Conservation (phyloP, 2,329 filamentous ascomycete genomes). For the Thelonectria rubi region DNA sequence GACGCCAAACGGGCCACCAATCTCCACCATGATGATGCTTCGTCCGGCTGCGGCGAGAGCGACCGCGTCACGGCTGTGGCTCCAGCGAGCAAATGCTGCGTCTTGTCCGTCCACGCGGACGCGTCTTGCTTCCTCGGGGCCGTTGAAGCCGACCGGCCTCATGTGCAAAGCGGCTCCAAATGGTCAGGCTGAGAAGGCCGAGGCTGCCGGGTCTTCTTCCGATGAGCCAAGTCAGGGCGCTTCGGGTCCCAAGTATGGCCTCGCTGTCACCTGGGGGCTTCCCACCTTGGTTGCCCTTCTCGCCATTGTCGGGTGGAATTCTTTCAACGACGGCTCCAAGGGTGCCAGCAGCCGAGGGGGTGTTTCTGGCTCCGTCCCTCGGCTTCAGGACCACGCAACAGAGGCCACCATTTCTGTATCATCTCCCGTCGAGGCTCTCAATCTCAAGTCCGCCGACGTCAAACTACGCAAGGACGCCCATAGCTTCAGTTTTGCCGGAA, state of each 20-base stretch:
- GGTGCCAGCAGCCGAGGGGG: neutral
- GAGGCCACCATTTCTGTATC: conserved; percentile 36
- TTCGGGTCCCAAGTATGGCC: neutral
- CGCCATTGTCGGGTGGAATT: conserved; percentile 18
- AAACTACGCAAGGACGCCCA: conserved; percentile 45
- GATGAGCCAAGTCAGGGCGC: neutral
- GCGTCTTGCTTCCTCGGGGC: neutral
- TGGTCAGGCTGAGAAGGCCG: neutral
- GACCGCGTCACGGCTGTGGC: neutral
- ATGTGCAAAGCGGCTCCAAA: neutral
- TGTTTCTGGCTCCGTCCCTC: conserved; percentile 11
- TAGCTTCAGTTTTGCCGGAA: conserved; percentile 44
- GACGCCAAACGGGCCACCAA: neutral
- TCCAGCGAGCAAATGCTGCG: neutral
- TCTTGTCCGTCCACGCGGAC: neutral
- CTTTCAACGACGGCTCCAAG: neutral
- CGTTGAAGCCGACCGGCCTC: neutral
- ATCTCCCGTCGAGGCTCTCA: conserved; percentile 42
- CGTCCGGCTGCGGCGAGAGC: neutral
- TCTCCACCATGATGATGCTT: neutral
- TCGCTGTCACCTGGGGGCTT: neutral
- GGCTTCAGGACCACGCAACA: conserved; percentile 21
- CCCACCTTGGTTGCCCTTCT: neutral
- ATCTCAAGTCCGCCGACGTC: conserved; percentile 42
- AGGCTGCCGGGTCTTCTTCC: neutral